Evolutionary conservation across 495 filamentous ascomycete genomes (phyloP).

Genomic region (Elasticomyces elasticus): DNA sequence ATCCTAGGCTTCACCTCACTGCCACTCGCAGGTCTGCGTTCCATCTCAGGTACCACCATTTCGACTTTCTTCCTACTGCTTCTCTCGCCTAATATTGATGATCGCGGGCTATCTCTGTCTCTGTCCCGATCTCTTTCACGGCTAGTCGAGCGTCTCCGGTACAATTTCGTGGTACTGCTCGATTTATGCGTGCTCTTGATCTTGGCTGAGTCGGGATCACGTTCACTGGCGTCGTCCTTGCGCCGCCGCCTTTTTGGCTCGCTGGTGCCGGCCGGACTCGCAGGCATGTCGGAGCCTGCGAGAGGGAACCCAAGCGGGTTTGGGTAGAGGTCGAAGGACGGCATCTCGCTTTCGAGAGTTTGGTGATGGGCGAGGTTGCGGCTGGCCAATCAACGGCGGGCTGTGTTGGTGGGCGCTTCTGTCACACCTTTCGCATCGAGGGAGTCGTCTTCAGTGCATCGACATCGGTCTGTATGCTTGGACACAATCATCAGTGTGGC

Average conservation of each 20-base stretch:
- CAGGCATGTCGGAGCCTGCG: conserved; percentile 2
- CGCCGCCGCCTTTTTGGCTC: conserved; percentile 9
- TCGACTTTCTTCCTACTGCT: conserved; percentile 17
- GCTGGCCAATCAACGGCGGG: too few species aligned
- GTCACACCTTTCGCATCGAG: too few species aligned
- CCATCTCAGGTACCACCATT: conserved; percentile 34
- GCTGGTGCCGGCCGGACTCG: background rate
- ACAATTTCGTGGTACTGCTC: background rate
- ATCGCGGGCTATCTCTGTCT: conserved; percentile 2
- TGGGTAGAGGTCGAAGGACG: background rate
- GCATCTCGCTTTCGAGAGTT: background rate
- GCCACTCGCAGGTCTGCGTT: conserved; percentile 28
- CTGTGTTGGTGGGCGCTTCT: too few species aligned
- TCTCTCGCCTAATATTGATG: background rate
- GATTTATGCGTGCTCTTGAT: conserved; percentile 1
- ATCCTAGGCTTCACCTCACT: conserved; percentile 45
- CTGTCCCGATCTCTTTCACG: conserved; percentile 14
- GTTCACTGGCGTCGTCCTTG: conserved; percentile 6
- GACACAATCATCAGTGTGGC: too few species aligned
- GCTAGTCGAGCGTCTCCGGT: conserved; percentile 4
- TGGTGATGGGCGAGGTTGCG: background rate
- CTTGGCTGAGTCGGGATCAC: conserved; percentile 15
- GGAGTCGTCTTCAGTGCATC: too few species aligned
- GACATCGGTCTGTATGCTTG: too few species aligned
- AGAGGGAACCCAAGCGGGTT: background rate